Base-by-base conservation (phyloP, 1,284 basidiomycete species). In the Pseudozyma pruni region DNA sequence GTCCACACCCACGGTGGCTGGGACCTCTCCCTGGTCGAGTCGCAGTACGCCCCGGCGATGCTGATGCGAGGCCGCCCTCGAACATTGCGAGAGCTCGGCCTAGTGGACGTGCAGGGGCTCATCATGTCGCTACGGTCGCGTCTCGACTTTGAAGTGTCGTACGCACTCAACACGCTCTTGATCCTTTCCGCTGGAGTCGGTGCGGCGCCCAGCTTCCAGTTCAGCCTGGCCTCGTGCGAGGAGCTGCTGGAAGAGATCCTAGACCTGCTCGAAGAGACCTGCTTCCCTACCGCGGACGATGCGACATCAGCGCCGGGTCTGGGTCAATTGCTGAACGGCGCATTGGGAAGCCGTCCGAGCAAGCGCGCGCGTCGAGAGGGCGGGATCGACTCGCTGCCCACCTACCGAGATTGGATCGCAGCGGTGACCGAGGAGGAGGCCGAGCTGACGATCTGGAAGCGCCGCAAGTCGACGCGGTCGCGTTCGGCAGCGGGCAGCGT, bases 41-140 rank as follows among this genome's bases (percentile, higher is more conserved):
- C 86, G 14, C 89, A 91, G 74, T 85, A 88, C 35, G 82, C 84
- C 16, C 86, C 85, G 9, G 74, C 85, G 22, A 78, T 86, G 50
- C 86, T 85, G 57, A 86, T 85, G 54, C 87, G 87, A 49, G 64
- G 73, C 3, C 66, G 69, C 17, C 85, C 89, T 66, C 88, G 89
- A 69, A 89, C 88, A 52, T 87, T 90, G 79, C 89, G 87, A 79
- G 93, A 90, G 70, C 92, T 90, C 87, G 84, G 92, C 17, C 86
- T 86, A 10, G 89, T 98, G 49, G 94, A 98, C 74, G 89, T 98
- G 49, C 92, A 94, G 78, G 89, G 89, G 8, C 85, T 98, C 48
- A 90, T 90, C 34, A 90, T 98, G 89, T 92, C 92, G 29, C 84
- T 98, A 47, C 89, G 93, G 34, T 95, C 92, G 32, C 86, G 94